Evolutionary conservation across 495 filamentous ascomycete genomes (phyloP).

Genomic region (Aspergillus taichungensis): DNA sequence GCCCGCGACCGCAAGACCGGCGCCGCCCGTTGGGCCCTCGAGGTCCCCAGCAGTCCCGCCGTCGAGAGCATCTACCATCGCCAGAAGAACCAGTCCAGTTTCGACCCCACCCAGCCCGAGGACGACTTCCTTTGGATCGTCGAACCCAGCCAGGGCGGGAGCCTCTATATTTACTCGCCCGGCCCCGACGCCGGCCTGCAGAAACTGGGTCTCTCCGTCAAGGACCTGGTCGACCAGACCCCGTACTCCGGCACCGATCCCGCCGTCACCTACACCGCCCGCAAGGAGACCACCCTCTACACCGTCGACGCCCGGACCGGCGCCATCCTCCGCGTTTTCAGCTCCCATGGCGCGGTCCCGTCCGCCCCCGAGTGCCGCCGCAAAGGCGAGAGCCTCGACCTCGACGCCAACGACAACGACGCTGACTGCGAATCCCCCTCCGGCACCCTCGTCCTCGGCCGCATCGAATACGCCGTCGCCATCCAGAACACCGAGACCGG

Average conservation of each 20-base stretch:
- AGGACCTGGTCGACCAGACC: slow-evolving; percentile 62
- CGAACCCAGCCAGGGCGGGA: slow-evolving; percentile 81
- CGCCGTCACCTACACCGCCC: slow-evolving; percentile 68
- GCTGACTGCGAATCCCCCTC: slow-evolving; percentile 66
- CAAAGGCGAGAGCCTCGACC: slow-evolving; percentile 49
- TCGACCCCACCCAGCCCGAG: slow-evolving; percentile 49
- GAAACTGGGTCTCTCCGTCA: slow-evolving; percentile 65
- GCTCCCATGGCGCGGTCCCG: slow-evolving; percentile 44
- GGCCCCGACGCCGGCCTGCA: slow-evolving; percentile 50
- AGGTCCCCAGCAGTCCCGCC: slow-evolving; percentile 68
- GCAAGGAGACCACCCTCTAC: slow-evolving; percentile 72
- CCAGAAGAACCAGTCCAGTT: slow-evolving; percentile 50
- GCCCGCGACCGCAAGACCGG: slow-evolving; percentile 86
- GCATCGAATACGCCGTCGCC: slow-evolving; percentile 78
- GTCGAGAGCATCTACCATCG: slow-evolving; percentile 83
- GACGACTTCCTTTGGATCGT: slow-evolving; percentile 95
- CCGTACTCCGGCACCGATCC: slow-evolving; percentile 58
- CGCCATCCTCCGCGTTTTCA: slow-evolving; percentile 57
- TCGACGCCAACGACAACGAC: slow-evolving; percentile 54
- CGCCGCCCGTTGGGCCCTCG: slow-evolving; percentile 70
- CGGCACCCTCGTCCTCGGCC: slow-evolving; percentile 67
- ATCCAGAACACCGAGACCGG: slow-evolving; percentile 71
- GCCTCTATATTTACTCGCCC: slow-evolving; percentile 78
- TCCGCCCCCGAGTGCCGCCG: slow-evolving; percentile 41
- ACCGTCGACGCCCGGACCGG: slow-evolving; percentile 82